These are phyloP conservation scores for Lentinula boryana DNA, from an alignment of 768 basidiomycete species.

Conservation along the genomic window DNA sequence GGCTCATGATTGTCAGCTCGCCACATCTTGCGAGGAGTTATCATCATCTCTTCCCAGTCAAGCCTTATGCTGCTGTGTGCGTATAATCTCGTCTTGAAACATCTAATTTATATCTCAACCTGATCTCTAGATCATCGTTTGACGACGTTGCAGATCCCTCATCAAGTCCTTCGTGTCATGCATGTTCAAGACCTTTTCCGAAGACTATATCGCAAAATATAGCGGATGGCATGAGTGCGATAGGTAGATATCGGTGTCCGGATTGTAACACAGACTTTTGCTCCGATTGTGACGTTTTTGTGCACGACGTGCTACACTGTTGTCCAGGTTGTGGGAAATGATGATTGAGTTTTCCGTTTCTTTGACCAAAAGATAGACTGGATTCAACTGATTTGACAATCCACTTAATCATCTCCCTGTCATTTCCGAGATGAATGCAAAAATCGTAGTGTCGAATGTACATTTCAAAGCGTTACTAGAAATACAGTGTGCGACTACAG, in stretches of 20 bases:
- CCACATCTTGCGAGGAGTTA: conserved; percentile 96
- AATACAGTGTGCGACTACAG: conserved; percentile 2
- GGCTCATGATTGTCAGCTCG: conserved; percentile 95
- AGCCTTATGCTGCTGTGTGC: conserved; percentile 76
- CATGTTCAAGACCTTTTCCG: conserved; percentile 72
- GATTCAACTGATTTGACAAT: no score
- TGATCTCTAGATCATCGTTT: conserved; percentile 28
- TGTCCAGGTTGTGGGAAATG: conserved; percentile 81
- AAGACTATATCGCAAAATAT: conserved; percentile 27
- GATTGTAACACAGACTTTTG: conserved; percentile 88
- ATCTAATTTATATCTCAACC: conserved; percentile 4
- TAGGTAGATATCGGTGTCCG: conserved; percentile 86
- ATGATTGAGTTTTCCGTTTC: neutral
- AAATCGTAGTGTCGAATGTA: neutral
- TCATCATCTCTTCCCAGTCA: conserved; percentile 93
- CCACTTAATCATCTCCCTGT: no score
- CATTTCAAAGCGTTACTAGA: neutral
- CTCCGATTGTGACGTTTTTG: conserved; percentile 92
- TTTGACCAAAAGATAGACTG: no score
- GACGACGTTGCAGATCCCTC: conserved; percentile 27
- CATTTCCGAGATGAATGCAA: no score
- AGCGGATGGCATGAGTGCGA: conserved; percentile 70
- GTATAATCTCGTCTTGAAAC: conserved; percentile 24
- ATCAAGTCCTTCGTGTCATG: conserved; percentile 53
- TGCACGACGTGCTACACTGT: conserved; percentile 92